Percentiles rank a stretch among this genome's conserved stretches.
Evolutionary conservation across 805 yeast species (phyloP).

Genomic region (Yarrowia sp.): DNA sequence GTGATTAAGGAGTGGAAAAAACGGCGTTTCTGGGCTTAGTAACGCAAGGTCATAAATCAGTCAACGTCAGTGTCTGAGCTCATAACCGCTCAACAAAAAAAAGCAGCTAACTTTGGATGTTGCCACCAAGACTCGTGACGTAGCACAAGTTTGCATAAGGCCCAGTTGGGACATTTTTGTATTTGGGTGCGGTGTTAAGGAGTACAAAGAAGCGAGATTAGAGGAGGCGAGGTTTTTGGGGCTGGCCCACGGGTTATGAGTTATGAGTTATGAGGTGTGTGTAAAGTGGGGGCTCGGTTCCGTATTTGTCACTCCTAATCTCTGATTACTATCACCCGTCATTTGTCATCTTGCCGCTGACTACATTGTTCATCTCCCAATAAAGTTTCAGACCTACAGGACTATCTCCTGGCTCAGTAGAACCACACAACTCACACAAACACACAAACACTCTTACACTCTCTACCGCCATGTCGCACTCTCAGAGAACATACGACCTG

Average conservation of each 20-base stretch:
- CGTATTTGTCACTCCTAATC: too few relatives aligned
- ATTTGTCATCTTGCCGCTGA: too few relatives aligned
- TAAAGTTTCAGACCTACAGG: constrained; percentile 23
- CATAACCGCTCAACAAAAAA: too few relatives aligned
- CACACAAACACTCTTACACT: neutral
- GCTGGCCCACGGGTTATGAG: neutral
- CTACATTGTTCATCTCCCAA: too few relatives aligned
- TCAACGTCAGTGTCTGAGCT: too few relatives aligned
- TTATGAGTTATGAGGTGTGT: too few relatives aligned
- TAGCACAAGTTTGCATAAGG: neutral
- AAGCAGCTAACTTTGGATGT: neutral
- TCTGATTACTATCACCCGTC: too few relatives aligned
- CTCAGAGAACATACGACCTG: constrained; percentile 60
- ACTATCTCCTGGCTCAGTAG: constrained; percentile 3
- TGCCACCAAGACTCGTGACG: constrained; percentile 19
- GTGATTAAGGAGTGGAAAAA: too few relatives aligned
- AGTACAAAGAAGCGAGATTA: neutral
- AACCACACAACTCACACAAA: too few relatives aligned
- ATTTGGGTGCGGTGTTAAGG: constrained; percentile 2
- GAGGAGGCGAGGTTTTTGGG: neutral
- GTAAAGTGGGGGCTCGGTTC: too few relatives aligned
- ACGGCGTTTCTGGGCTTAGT: too few relatives aligned
- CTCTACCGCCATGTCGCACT: constrained; percentile 26
- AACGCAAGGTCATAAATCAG: too few relatives aligned
- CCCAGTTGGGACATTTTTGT: neutral